phyloP scores from a whole-genome alignment of 352 stramenopile species.

The Phytophthora aleatoria region DNA sequence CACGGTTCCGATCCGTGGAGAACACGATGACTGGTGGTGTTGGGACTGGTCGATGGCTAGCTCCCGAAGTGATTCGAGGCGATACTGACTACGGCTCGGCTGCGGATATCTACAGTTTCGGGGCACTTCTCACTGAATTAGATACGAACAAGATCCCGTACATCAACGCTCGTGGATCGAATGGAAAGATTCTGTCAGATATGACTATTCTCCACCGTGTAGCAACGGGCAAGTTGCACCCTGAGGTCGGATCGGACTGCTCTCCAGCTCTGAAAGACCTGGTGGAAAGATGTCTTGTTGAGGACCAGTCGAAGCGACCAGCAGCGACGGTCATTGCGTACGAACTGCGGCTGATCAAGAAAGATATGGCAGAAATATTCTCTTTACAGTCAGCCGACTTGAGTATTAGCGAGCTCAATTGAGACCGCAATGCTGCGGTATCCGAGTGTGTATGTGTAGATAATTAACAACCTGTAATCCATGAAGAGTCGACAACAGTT shows the following conservation, averaged over 20 bases:
- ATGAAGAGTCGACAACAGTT: no score
- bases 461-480: no score
- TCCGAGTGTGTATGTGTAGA: background rate
- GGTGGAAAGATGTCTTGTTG: background rate
- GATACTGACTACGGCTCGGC: constrained; percentile 46
- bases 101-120: constrained; percentile 55
- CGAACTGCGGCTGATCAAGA: background rate
- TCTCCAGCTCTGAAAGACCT: background rate
- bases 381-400: background rate
- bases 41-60: constrained; percentile 57
- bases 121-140: constrained; percentile 35
- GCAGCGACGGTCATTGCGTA: background rate
- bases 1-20: constrained; percentile 25
- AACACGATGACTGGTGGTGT: constrained; percentile 46
- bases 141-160: constrained; percentile 39
- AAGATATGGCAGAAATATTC: background rate
- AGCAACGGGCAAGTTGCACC: background rate
- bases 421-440: background rate
- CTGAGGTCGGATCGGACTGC: background rate
- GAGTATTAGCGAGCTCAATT: background rate
- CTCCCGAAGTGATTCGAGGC: constrained; percentile 51
- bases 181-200: background rate
- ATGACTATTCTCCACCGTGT: background rate
- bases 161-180: constrained; percentile 24
- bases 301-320: background rate